Evolutionary conservation across 805 yeast species (phyloP).

Genomic region (Torulaspora gathmanii): DNA sequence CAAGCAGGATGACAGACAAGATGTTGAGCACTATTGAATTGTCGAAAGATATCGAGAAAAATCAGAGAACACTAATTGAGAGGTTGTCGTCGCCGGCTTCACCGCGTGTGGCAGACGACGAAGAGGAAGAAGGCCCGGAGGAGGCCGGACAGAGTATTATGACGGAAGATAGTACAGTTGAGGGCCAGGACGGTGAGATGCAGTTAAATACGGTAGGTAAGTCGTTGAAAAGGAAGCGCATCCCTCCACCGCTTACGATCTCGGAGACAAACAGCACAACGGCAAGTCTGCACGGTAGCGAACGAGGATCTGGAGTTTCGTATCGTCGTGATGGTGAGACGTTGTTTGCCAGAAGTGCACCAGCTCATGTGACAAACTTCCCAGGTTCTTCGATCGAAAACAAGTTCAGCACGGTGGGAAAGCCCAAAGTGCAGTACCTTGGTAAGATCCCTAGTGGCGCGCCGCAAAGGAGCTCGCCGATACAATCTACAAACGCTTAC

Average conservation of each 20-base stretch:
- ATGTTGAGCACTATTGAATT: slow-evolving; percentile 24
- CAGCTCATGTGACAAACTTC: slow-evolving; percentile 24
- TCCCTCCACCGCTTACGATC: slow-evolving; percentile 28
- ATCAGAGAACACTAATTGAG: slow-evolving; percentile 23
- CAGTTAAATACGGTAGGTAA: slow-evolving; percentile 11
- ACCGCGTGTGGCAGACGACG: slow-evolving; percentile 6
- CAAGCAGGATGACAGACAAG: slow-evolving; percentile 22
- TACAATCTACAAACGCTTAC: slow-evolving; percentile 9
- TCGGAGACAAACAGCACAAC: slow-evolving; percentile 3
- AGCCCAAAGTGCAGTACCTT: slow-evolving; percentile 30
- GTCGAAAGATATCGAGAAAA: slow-evolving; percentile 26
- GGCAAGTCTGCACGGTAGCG: not conserved
- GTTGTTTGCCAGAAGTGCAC: slow-evolving; percentile 22
- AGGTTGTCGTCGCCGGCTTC: slow-evolving; percentile 12
- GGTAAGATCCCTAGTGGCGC: slow-evolving; percentile 16
- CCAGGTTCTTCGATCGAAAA: slow-evolving; percentile 12
- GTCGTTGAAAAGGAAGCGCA: slow-evolving; percentile 25
- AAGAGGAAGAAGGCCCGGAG: slow-evolving; percentile 7
- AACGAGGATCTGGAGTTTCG: slow-evolving; percentile 2
- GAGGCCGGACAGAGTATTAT: slow-evolving; percentile 7
- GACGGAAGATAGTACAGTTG: slow-evolving; percentile 4
- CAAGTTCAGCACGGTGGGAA: slow-evolving; percentile 9
- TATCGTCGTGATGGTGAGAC: not conserved
- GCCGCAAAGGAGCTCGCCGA: slow-evolving; percentile 1
- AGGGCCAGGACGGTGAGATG: slow-evolving; percentile 2